Evolutionary conservation across 768 basidiomycete genomes (phyloP), one percentile per base, ranked within the genome.

Genomic region (Agrocybe chaxingu): DNA sequence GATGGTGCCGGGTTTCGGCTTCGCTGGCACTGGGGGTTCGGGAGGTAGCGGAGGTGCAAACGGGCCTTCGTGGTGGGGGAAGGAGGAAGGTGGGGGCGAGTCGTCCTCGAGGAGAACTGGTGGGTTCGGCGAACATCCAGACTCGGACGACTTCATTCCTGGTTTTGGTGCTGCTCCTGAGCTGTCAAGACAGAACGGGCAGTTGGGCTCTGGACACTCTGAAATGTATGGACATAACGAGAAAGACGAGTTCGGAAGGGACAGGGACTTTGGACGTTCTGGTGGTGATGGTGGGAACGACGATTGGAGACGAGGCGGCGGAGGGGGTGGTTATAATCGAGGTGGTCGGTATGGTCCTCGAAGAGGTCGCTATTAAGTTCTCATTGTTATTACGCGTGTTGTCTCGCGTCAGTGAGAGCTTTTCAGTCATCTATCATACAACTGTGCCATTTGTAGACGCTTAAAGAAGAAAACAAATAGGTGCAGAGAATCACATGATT

Each of bases 1-100:
- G 52, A 79, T 83, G 73, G 84, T 89, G 1, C 89, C 89, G 29
- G 90, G 91, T 6, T 84, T 92, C 54, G 81, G 82, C 32, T 73
- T 71, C 31, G 71, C 68, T 0, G 69, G 64, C 0, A 64, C 57
- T 19, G 40, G 63, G 51, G 54, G 66, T 53, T 33, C 39, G 69
- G 74, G 71, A 70, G 75, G 73, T 66, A 64, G 18, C 40, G 73
- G 75, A 9, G 60, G 49, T 2, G 59, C 45, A 7, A 55, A 49
- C 31, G 42, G 66, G 51, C 52, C 66, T 54, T 36, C 54, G 11
- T 75, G 75, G 75, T 74, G 76, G 77, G 70, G 70, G 12, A 72
- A 74, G 51, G 76, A 77, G 5, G 76, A 78, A 51, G 75, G 78
- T 8, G 55, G 53, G 1, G 59, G 50, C 13, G 57, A 48, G n/a